A percentile compares a stretch with the other conserved stretches of the same genome.
Evolutionary conservation across 306 rosid genomes (phyloP).

Genomic region (Cucumis hystrix): DNA sequence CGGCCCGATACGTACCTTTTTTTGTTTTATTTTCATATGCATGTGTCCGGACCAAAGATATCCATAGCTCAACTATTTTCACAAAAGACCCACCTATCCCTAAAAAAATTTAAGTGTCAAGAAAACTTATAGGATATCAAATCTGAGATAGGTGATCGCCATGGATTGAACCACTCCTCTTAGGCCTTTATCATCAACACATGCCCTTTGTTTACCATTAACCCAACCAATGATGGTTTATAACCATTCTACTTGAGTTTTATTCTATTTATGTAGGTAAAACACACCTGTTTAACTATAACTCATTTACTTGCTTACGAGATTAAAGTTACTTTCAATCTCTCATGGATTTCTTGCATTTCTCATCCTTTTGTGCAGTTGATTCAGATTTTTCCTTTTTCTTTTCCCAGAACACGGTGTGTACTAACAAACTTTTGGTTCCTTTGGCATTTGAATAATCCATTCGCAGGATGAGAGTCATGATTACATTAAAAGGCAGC

Average conservation of each 20-base stretch:
- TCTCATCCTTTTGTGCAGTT: background rate
- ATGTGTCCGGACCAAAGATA: too few species aligned
- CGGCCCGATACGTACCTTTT: background rate
- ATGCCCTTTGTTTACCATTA: too few species aligned
- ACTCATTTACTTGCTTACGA: background rate
- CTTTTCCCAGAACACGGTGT: background rate
- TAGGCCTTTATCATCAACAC: too few species aligned
- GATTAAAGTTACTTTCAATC: background rate
- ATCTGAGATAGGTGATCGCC: too few species aligned
- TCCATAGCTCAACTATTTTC: too few species aligned
- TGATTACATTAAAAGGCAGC: slow-evolving; percentile 85
- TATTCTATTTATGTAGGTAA: background rate
- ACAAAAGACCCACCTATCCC: too few species aligned
- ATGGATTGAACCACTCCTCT: too few species aligned
- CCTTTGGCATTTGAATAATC: too few species aligned
- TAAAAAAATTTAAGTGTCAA: too few species aligned
- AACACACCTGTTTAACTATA: background rate
- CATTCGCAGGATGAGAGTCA: slow-evolving; percentile 76
- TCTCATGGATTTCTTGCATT: background rate
- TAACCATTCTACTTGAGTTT: background rate
- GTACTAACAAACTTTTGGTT: background rate
- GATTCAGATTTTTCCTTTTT: background rate
- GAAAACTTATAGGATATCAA: too few species aligned
- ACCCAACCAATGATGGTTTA: too few species aligned
- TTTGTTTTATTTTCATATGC: too few species aligned